Base-by-base conservation (phyloP, 2,329 filamentous ascomycete genomes). In the Exophiala spinifera region DNA sequence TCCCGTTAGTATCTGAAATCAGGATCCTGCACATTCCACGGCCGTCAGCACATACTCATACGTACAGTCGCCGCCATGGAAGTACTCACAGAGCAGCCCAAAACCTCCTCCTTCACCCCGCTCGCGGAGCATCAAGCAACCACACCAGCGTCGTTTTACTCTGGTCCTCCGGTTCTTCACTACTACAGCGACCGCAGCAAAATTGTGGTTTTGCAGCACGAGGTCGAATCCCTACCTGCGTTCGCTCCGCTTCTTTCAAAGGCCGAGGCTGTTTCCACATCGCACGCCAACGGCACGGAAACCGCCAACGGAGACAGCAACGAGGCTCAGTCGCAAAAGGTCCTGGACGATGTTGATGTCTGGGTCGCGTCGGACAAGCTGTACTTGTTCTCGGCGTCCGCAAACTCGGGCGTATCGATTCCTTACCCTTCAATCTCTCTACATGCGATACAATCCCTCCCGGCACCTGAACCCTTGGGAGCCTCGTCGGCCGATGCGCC, bases 321-420 rank as follows among this genome's bases (percentile, higher is more conserved):
- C 4, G 36, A 39, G n/a, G 17, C 36, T 5, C 36, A n/a, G 17
- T 19, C 36, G 5, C 60, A 65, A 42, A 53, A 72, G 23, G 66
- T 70, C 3, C 65, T 78, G 17, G 66, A 71, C 11, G 68, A 63
- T 10, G 61, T 78, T 4, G 70, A 75, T 55, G 64, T 73, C 15
- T 78, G 74, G 72, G 74, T 76, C n/a, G 75, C 75, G 37, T 76
- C 75, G 21, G 73, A 76, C 42, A 75, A 74, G 64, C 68, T 77
- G 52, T 61, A 74, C 34, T 64, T 77, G 50, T 76, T 69, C 64
- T 71, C 70, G 23, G 56, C 67, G 10, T 11, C 67, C 7, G 57
- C 66, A 19, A 60, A 66, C 4, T 57, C 65, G 2, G 75, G 75
- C 44, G 58, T 78, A 55, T 69, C 74, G 28, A 75, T 78, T 47